phyloP scores from a whole-genome alignment of 192 early-diverging fungal species.

The Coemansia sp. region DNA sequence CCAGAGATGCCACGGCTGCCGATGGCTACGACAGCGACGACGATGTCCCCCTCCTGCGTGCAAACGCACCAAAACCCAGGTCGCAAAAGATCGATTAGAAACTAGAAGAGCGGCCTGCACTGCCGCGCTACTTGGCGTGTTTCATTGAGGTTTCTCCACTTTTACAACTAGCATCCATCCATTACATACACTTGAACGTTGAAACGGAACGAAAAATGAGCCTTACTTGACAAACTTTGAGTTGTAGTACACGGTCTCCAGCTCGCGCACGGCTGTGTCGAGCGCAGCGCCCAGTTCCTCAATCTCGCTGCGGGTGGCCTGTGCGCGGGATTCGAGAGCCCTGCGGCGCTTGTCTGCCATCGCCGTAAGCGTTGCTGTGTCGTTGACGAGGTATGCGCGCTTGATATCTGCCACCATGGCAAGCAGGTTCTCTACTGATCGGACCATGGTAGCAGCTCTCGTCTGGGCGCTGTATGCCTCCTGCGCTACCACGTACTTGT shows the following conservation, averaged over 20 bases:
- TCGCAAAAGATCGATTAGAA: constrained; percentile 13
- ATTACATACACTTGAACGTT: neutral
- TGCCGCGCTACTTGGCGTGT: no score
- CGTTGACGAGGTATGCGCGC: constrained; percentile 50
- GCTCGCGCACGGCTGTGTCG: constrained; percentile 43
- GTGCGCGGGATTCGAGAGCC: constrained; percentile 24
- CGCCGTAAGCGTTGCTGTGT: constrained; percentile 28
- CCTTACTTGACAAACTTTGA: constrained; percentile 33
- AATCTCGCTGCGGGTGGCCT: constrained; percentile 19
- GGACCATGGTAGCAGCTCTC: constrained; percentile 49
- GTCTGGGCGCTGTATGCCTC: constrained; percentile 54
- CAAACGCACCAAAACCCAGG: constrained; percentile 6
- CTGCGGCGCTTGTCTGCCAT: constrained; percentile 41
- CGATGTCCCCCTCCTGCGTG: constrained; percentile 44
- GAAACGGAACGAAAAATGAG: neutral
- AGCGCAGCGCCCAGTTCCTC: constrained; percentile 40
- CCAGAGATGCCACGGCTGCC: neutral
- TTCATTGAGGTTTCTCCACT: neutral
- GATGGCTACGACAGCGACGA: constrained; percentile 36
- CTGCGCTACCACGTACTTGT: constrained; percentile 48
- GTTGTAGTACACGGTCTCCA: constrained; percentile 50
- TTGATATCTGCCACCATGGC: constrained; percentile 49
- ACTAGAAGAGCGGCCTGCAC: no score
- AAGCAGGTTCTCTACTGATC: constrained; percentile 50
- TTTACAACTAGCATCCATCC: neutral